Evolutionary conservation across 768 basidiomycete species (phyloP).

Genomic region (Phlebiopsis gigantea): DNA sequence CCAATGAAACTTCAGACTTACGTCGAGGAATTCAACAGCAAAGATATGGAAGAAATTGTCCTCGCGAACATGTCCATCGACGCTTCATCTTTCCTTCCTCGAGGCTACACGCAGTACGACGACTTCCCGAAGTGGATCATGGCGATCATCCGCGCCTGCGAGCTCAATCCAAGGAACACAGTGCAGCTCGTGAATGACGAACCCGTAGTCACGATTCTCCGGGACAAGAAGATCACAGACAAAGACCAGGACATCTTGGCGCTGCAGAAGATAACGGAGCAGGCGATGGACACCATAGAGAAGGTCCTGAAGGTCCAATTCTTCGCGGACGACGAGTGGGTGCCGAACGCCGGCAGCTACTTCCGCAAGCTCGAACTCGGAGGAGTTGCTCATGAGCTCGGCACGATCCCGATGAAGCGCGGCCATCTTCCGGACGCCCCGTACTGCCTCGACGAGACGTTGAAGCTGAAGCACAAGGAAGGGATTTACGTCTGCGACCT

Average conservation of each 20-base stretch:
- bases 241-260: neutral
- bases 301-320: conserved; percentile 7
- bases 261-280: neutral
- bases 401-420: conserved; percentile 19
- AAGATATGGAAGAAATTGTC: conserved; percentile 17
- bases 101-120: conserved; percentile 3
- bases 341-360: too few species aligned
- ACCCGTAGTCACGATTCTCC: conserved; percentile 10
- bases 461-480: conserved; percentile 10
- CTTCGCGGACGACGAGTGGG: conserved; percentile 4
- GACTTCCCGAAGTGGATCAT: conserved; percentile 13
- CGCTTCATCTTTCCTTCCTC: conserved; percentile 23
- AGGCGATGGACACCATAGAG: conserved; percentile 2
- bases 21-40: neutral
- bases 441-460: conserved; percentile 11
- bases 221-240: neutral
- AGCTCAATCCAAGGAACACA: conserved; percentile 11
- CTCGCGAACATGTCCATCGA: conserved; percentile 22
- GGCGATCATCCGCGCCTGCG: conserved; percentile 11
- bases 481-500: conserved; percentile 24
- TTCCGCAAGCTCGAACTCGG: conserved; percentile 19
- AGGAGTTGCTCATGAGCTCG: conserved; percentile 25
- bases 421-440: neutral
- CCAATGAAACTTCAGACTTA: conserved; percentile 24
- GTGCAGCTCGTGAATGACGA: conserved; percentile 15